These are phyloP conservation scores for Curvularia sp. DNA, from an alignment of 2,329 filamentous ascomycete genomes.

Conservation along the genomic window DNA sequence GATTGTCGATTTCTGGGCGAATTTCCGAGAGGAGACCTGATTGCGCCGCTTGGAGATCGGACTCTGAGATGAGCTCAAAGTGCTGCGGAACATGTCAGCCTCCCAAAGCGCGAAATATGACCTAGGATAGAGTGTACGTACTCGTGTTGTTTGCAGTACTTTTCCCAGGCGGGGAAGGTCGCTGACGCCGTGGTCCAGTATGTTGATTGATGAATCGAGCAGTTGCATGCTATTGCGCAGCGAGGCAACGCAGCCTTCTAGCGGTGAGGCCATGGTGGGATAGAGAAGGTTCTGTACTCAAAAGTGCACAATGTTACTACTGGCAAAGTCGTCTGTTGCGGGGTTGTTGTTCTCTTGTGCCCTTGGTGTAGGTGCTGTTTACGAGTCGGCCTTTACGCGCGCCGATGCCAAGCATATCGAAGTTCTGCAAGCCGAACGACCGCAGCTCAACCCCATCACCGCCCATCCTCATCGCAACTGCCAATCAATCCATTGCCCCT, in stretches of 20 bases:
- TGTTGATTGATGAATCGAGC: constrained; percentile 68
- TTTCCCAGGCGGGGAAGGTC: constrained; percentile 69
- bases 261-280: constrained; percentile 48
- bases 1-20: constrained; percentile 79
- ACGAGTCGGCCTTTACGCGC: constrained; percentile 31
- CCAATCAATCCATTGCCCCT: constrained; percentile 39
- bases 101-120: neutral
- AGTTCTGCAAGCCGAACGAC: constrained; percentile 29
- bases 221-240: constrained; percentile 67
- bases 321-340: constrained; percentile 18
- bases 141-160: constrained; percentile 68
- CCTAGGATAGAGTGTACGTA: constrained; percentile 44
- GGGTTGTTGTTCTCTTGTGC: constrained; percentile 19
- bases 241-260: constrained; percentile 66
- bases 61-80: constrained; percentile 90
- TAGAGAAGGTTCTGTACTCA: neutral
- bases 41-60: constrained; percentile 81
- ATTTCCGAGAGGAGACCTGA: constrained; percentile 86
- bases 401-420: constrained; percentile 40
- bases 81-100: constrained; percentile 62
- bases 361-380: constrained; percentile 15
- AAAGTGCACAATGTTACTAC: neutral
- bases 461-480: constrained; percentile 43
- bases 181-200: constrained; percentile 67
- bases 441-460: constrained; percentile 32